Base-by-base conservation (phyloP, 2,329 filamentous ascomycete species). In the Hyphodiscus sp. region DNA sequence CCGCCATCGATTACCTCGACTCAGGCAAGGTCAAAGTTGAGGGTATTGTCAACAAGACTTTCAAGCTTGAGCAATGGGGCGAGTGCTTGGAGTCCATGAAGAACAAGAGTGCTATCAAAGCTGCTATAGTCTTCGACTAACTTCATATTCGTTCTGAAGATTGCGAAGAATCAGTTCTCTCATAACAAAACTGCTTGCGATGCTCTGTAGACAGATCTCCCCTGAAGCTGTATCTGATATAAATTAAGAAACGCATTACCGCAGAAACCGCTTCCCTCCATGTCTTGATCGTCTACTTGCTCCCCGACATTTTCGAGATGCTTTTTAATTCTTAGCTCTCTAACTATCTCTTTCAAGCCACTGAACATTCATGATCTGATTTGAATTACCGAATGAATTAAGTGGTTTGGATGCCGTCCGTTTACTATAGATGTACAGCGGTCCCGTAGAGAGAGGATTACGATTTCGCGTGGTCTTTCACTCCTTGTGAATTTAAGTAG, bases 91-190 rank as follows among this genome's bases (percentile, higher is more conserved):
- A 87, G 68, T 78, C 80, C 53, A 87, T 89, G 75, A 81, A 77
- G 64, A 83, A 86, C 71, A 87, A 88, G 76, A 80, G 73, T 50
- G 85, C 84, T 55, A 87, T 89, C 67, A 89, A 89, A 75, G 85
- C 85, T 50, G 83, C 82, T 16, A 87, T 89, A 68, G 78, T 82
- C 46, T 88, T 87, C 63, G 83, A 87, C 57, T 81, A 56, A 45
- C 42, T 33, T 26, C 23, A 26, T 8, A 26, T 3, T 26, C 23
- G 23, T 26, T 8, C 8, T 26, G 4, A 26, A 4, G 4, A 26
- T 26, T 26, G 23, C 8, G 23, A 3, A 26, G 23, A 26, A 26
- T 26, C 3, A 3, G 3, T 26, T 26, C 23, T 26, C 23, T 4
- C 23, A 26, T 26, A 7, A 49, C 38, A 18, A 49, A 41, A 41